Base-by-base conservation (phyloP, 2,329 filamentous ascomycete genomes). In the Podosphaera fusca region DNA sequence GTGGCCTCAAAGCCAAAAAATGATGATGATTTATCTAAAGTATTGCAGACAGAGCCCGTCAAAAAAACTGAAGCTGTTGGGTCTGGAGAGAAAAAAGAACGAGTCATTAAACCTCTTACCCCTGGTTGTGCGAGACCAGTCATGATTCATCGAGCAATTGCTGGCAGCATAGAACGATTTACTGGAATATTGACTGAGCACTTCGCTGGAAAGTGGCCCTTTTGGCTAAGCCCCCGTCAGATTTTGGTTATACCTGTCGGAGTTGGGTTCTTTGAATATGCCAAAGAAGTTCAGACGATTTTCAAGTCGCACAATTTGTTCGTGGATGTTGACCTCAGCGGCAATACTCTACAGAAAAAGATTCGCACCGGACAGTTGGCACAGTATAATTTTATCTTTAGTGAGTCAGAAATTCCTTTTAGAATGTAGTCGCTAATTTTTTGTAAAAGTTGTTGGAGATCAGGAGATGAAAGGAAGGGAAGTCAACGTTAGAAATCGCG, bases 261-360 rank as follows among this genome's bases (percentile, higher is more conserved):
- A 70, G 81, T 82, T 55, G 75, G 78, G 51, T 82, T 77, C 64
- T 77, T 80, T 64, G 80, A 82, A 66, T 88, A 92, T 68, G 85
- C 85, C 61, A 74, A 81, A 66, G 84, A 90, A 69, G 80, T 90
- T 5, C 80, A 84, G 65, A 69, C 71, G 59, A 73, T 82, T 60
- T 82, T 89, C 71, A 79, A 82, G 66, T 74, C 76, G 59, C 75
- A 82, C 68, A 75, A 75, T 54, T 78, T 90, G 69, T 84, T 83
- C 65, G 79, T 80, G 66, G 83, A 87, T 67, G 74, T 83, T 59
- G 83, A 86, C 67, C 73, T 84, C 55, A 78, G 78, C 63, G 80
- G 84, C 64, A 87, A 90, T 71, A 92, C 85, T 5, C 80, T 92
- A 71, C 82, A 87, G 69, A 90, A 92, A 78, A 92, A 92, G 79